phyloP scores from a whole-genome alignment of 495 filamentous ascomycete species.

The Echria macrotheca region DNA sequence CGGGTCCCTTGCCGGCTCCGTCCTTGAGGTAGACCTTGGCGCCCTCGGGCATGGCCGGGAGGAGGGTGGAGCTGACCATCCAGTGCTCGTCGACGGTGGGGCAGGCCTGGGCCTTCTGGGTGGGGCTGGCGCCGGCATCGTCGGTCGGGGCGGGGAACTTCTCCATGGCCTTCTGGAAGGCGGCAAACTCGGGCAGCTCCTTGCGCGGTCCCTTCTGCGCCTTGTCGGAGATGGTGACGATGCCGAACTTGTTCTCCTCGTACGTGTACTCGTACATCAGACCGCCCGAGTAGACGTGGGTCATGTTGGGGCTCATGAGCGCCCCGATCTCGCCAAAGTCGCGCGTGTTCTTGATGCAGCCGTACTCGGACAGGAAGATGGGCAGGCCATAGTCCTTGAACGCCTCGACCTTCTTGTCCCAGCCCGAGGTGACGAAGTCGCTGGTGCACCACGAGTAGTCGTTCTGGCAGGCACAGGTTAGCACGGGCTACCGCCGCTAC shows the following conservation, averaged over 20 bases:
- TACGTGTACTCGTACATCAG: conserved; percentile 94
- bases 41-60: conserved; percentile 72
- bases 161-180: conserved; percentile 59
- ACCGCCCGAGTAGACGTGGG: conserved; percentile 87
- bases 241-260: conserved; percentile 72
- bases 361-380: conserved; percentile 95
- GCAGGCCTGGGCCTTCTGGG: conserved; percentile 61
- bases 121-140: conserved; percentile 71
- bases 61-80: conserved; percentile 57
- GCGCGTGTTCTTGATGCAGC: conserved; percentile 75
- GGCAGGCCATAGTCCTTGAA: conserved; percentile 88
- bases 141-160: conserved; percentile 62
- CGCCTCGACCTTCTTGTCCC: conserved; percentile 85
- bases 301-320: conserved; percentile 84
- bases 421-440: conserved; percentile 72
- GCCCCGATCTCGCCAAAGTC: conserved; percentile 74
- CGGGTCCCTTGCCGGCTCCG: conserved; percentile 69
- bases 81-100: conserved; percentile 64
- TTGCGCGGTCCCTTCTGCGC: conserved; percentile 24
- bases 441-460: conserved; percentile 98
- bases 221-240: conserved; percentile 65
- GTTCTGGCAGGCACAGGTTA: conserved; percentile 46
- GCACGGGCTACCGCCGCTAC: conserved; percentile 9
- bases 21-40: conserved; percentile 60
- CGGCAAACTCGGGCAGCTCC: conserved; percentile 48